Conservation (phyloP, 164 flowering plant species). For the Liriodendron chinense region DNA sequence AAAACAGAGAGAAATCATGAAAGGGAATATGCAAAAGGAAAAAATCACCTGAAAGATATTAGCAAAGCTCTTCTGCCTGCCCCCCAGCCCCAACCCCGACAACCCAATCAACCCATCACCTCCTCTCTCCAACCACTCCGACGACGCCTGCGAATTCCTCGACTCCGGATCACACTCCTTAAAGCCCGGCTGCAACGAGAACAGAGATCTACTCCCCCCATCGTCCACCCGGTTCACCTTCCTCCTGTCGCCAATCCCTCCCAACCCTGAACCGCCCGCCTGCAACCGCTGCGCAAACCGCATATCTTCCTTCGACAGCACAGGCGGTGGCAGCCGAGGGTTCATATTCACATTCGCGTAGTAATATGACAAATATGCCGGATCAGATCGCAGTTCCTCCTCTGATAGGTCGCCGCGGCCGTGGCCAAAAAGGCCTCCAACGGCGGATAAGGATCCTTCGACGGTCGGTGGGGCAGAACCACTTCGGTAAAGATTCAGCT, state of each 20-base stretch:
- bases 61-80: conserved; percentile 63
- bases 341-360: conserved; percentile 66
- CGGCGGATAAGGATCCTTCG: conserved; percentile 69
- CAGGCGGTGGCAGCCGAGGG: conserved; percentile 82
- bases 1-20: not conserved
- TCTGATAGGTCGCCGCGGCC: conserved; percentile 30
- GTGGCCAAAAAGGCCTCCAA: conserved; percentile 50
- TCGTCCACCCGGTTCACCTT: conserved; percentile 27
- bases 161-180: conserved; percentile 23
- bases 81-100: conserved; percentile 62
- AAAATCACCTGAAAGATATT: conserved; percentile 70
- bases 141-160: conserved; percentile 23
- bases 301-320: conserved; percentile 80
- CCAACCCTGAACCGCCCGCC: conserved; percentile 31
- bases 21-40: not conserved
- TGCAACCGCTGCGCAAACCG: conserved; percentile 61
- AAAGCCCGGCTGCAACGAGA: conserved; percentile 50
- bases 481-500: conserved; percentile 57
- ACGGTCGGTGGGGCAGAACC: conserved; percentile 93
- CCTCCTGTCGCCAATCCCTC: conserved; percentile 78
- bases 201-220: conserved; percentile 39
- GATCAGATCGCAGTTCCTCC: conserved; percentile 69
- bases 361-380: conserved; percentile 67
- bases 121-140: conserved; percentile 44
- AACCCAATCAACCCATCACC: conserved; percentile 74